Evolutionary conservation across 169 alveolate species (phyloP), one percentile per base, ranked within the genome.

Genomic region (Eimeria sp.): DNA sequence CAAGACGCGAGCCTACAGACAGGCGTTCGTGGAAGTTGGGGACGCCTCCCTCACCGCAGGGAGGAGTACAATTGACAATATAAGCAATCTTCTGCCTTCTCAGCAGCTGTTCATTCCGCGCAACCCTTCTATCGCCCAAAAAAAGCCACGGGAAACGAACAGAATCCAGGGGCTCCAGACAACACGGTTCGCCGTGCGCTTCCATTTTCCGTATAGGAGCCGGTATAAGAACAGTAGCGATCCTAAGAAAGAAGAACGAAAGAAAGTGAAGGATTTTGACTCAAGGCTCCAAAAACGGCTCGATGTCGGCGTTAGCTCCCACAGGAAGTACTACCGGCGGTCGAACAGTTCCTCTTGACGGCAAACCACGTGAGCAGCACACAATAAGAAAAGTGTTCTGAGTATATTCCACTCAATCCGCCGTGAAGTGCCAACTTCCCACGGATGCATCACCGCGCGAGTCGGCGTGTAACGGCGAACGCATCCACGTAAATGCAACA

Each of bases 131-230:
- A 76, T 92, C 97, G 47, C 97, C 97, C 73, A 83, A 51, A 72
- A 73, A 96, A 25, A 96, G 93, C 97, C 97, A 96, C n/a, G 97
- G 91, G 25, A 96, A 95, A 18, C 76, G 63, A 51, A 34, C 95
- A 43, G 92, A 89, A 51, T 89, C 95, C 49, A 95, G 89, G 0
- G 96, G 96, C 76, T 87, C 65, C 82, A 87, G 82, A 63, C 14
- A 20, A 67, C 78, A 40, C n/a, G 78, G n/a, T 16, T 45, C 63
- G 27, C 45, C 65, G 54, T 13, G 30, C 18, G 82, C 65, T 43
- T 25, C 78, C 93, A 87, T 87, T 34, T 78, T 27, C 88, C 67
- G 67, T 16, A 47, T 27, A 40, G 10, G 27, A 49, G 27, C 45
- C 49, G 22, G 88, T 4, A 25, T 47, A 45, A 63, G 16, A 76